phyloP scores from a whole-genome alignment of 2,329 filamentous ascomycete species.

The Lecanosticta acicola region DNA sequence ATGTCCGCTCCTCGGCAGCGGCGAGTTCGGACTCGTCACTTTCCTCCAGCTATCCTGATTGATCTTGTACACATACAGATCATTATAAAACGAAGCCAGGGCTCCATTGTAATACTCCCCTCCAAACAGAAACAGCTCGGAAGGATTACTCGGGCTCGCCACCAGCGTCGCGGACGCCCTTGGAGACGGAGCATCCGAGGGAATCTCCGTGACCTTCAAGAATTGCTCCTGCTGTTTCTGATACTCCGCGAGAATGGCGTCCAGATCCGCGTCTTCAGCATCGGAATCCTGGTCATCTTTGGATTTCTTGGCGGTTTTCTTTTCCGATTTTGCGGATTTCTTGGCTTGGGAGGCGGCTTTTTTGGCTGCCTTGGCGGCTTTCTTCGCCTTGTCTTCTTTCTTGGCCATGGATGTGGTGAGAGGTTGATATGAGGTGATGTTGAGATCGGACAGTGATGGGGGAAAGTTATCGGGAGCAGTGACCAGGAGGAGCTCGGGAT shows the following conservation, averaged over 20 bases:
- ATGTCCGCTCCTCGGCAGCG: constrained; percentile 84
- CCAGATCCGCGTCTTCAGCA: constrained; percentile 85
- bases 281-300: constrained; percentile 80
- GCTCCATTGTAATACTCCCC: constrained; percentile 95
- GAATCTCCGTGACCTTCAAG: constrained; percentile 81
- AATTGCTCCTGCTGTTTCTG: constrained; percentile 87
- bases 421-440: background rate
- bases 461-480: too few relatives aligned
- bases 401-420: constrained; percentile 44
- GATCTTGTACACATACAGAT: constrained; percentile 65
- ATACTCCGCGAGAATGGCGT: constrained; percentile 88
- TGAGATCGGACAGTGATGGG: background rate
- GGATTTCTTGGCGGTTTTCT: constrained; percentile 57
- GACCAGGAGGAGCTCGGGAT: background rate
- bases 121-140: constrained; percentile 85
- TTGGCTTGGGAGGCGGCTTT: constrained; percentile 55
- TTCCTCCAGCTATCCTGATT: constrained; percentile 85
- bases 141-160: constrained; percentile 77
- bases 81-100: constrained; percentile 66
- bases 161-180: constrained; percentile 76
- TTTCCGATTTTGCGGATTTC: constrained; percentile 73
- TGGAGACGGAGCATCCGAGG: constrained; percentile 66
- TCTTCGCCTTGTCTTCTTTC: constrained; percentile 44
- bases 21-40: constrained; percentile 85
- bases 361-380: constrained; percentile 42